phyloP scores from a whole-genome alignment of 2,329 filamentous ascomycete genomes.

The Byssothecium circinans region DNA sequence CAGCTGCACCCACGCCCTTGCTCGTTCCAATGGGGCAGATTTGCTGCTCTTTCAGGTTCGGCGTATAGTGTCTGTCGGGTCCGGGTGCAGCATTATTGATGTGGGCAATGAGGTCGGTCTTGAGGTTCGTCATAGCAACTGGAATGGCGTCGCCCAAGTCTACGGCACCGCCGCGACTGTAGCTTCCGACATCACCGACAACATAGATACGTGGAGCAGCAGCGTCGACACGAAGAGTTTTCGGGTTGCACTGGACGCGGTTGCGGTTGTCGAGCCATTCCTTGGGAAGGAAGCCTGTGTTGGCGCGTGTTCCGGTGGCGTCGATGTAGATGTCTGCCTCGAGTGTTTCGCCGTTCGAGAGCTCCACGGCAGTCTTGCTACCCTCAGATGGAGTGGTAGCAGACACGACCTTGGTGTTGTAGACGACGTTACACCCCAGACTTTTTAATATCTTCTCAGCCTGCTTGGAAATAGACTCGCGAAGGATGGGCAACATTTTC shows the following conservation, averaged over 20 bases:
- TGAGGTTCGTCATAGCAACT: constrained; percentile 50
- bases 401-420: constrained; percentile 41
- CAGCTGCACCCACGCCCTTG: constrained; percentile 43
- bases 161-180: constrained; percentile 50
- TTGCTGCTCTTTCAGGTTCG: constrained; percentile 39
- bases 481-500: constrained; percentile 50
- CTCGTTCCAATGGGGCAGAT: constrained; percentile 40
- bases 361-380: constrained; percentile 47
- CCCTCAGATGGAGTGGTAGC: constrained; percentile 36
- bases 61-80: constrained; percentile 36
- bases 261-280: constrained; percentile 53
- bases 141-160: constrained; percentile 47
- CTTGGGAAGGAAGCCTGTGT: constrained; percentile 56
- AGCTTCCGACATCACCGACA: constrained; percentile 53
- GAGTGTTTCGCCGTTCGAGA: constrained; percentile 52
- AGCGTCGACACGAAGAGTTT: constrained; percentile 51
- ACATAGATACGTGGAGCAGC: constrained; percentile 50
- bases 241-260: constrained; percentile 53
- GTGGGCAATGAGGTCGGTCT: constrained; percentile 48
- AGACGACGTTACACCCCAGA: constrained; percentile 51
- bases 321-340: constrained; percentile 58
- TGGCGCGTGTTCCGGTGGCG: constrained; percentile 55
- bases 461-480: constrained; percentile 46
- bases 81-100: constrained; percentile 26
- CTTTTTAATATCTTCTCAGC: constrained; percentile 53